Base-by-base conservation (phyloP, 164 flowering plant genomes). In the Chimonanthus praecox region DNA sequence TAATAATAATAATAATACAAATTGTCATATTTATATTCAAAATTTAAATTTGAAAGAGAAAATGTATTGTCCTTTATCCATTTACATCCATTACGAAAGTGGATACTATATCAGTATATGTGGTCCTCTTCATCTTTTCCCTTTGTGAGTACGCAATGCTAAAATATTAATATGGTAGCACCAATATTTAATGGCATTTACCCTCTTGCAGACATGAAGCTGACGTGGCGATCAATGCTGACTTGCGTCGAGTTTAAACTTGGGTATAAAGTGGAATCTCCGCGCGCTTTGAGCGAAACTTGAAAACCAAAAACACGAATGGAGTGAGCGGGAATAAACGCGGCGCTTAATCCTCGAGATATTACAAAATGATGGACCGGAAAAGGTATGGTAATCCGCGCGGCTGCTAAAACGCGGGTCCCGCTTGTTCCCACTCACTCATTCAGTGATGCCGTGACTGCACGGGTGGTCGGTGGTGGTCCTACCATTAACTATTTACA, bases 271-370 rank as follows among this genome's bases (percentile, higher is more conserved):
- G 9, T 13, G 60, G 2, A 54, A 54, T 54, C 16, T 13, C 60
- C 60, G 60, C 60, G 60, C 60, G 60, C 60, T 54, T 54, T 54
- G 60, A n/a, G 60, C 58, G n/a, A 54, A 54, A 54, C 60, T 54
- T 54, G 60, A 54, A 54, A 54, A 10, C 60, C 13, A 54, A 54
- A 33, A 33, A 54, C 60, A 54, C 5, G 60, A 54, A 54, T 54
- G 60, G 16, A 54, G 4, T 54, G 60, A 54, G 60, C 60, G 60
- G 60, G 60, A 54, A 54, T 54, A 54, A 54, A 54, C 60, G 60
- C 16, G 60, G 60, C 60, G 60, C 60, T 11, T 3, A 54, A 54
- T n/a, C 16, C 60, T 54, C 60, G 60, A 54, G 60, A 54, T 11
- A 54, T 33, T 54, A 9, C 16, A 54, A n/a, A n/a, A 54, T 10